These are phyloP conservation scores for Aureobasidium sp. DNA, from an alignment of 2,329 filamentous ascomycete species.

Conservation along the genomic window DNA sequence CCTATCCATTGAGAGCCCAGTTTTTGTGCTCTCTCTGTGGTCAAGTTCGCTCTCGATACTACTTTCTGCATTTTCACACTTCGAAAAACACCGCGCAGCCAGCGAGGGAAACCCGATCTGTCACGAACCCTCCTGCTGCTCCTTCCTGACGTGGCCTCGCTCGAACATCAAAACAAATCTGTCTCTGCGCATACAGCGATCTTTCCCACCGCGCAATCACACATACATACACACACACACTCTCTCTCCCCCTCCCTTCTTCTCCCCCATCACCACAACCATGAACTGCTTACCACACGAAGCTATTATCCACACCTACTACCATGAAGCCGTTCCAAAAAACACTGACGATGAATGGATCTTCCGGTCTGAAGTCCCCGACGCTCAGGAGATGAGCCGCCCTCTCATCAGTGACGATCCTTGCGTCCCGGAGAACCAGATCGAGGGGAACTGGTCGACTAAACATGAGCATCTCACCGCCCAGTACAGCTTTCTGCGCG, in stretches of 20 bases:
- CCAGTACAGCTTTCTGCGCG: conserved; percentile 69
- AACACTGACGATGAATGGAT: neutral
- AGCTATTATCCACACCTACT: neutral
- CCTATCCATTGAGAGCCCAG: neutral
- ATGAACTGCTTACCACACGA: neutral
- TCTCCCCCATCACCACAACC: neutral
- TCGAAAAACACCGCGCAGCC: neutral
- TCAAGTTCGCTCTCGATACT: neutral
- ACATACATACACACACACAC: neutral
- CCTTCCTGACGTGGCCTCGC: neutral
- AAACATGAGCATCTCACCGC: conserved; percentile 61
- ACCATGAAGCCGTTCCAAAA: neutral
- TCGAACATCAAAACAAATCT: neutral
- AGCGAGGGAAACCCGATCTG: neutral
- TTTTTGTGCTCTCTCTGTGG: neutral
- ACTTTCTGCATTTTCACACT: neutral
- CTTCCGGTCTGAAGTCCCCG: neutral
- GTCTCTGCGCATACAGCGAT: neutral
- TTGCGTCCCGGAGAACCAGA: conserved; percentile 39
- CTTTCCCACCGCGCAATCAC: neutral
- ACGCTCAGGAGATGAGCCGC: conserved; percentile 2
- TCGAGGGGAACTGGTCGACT: conserved; percentile 51
- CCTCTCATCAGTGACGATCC: neutral
- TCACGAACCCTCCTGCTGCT: neutral
- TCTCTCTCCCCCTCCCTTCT: too few relatives aligned